Conservation (phyloP, 139 green algal species). For the Chlamydomonas schloesseri region DNA sequence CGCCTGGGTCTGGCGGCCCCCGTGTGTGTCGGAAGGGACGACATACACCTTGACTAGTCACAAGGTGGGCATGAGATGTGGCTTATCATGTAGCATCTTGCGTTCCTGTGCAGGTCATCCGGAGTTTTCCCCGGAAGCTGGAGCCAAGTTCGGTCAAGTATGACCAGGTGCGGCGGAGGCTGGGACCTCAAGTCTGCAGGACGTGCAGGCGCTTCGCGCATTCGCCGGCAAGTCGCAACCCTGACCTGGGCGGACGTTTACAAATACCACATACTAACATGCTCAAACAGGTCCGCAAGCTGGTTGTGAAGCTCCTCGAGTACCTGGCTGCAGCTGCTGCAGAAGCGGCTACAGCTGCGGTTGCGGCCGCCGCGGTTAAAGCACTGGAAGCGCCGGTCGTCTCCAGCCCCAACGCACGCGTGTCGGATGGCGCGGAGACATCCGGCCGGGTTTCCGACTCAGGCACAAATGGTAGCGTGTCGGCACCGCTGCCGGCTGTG, state of each 20-base stretch:
- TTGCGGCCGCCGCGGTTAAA: neutral
- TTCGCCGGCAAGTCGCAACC: no score
- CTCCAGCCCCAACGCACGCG: neutral
- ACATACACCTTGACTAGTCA: no score
- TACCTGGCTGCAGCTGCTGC: neutral
- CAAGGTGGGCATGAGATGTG: no score
- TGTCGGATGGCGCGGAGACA: neutral
- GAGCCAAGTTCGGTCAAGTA: conserved; percentile 51
- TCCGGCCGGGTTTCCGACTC: neutral
- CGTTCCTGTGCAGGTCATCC: conserved; percentile 48
- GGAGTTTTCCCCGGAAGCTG: conserved; percentile 56
- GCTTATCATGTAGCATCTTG: neutral
- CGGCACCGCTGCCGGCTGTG: neutral
- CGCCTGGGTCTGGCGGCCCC: no score
- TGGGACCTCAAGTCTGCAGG: no score
- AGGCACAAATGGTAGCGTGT: neutral
- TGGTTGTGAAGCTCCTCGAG: conserved; percentile 32
- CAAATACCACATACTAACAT: no score
- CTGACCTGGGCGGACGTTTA: no score
- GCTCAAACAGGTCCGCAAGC: conserved; percentile 22
- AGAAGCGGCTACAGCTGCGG: neutral
- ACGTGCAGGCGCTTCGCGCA: no score
- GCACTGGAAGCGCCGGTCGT: no score
- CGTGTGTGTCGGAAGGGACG: no score
- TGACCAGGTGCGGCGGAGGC: conserved; percentile 54